phyloP scores from a whole-genome alignment of 192 early-diverging fungal genomes.

The Chytriomyces sp. region DNA sequence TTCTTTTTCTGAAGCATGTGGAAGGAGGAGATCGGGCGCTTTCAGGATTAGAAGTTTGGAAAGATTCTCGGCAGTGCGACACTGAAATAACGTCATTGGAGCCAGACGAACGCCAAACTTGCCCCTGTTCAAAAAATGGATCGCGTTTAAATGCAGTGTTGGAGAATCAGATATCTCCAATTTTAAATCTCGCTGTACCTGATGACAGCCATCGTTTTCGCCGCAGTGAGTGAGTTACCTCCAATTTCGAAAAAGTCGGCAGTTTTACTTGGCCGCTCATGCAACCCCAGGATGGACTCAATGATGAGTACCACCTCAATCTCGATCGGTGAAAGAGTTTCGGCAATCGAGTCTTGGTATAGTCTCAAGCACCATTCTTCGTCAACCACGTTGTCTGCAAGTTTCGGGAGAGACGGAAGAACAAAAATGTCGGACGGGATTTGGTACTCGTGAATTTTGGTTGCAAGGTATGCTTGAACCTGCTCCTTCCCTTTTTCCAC shows the following conservation, averaged over 20 bases:
- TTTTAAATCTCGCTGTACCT: neutral
- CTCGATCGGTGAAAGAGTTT: neutral
- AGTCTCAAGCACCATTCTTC: too few species aligned
- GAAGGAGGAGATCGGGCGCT: neutral
- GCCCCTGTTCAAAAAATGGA: too few species aligned
- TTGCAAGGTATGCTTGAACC: too few species aligned
- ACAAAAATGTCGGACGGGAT: too few species aligned
- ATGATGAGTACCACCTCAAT: conserved; percentile 33
- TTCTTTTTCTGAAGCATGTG: neutral
- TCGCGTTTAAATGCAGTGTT: too few species aligned
- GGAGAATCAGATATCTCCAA: too few species aligned
- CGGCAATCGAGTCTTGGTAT: too few species aligned
- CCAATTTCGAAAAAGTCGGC: conserved; percentile 53
- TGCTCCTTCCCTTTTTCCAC: too few species aligned
- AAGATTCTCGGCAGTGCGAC: neutral
- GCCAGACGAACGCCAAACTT: conserved; percentile 3
- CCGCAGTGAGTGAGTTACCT: conserved; percentile 44
- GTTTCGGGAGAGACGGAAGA: too few species aligned
- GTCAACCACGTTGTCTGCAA: too few species aligned
- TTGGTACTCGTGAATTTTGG: too few species aligned
- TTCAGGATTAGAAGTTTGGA: neutral
- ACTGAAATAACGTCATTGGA: conserved; percentile 13
- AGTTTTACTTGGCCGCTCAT: conserved; percentile 13
- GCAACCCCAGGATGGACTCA: conserved; percentile 38
- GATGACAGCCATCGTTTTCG: conserved; percentile 1